phyloP scores from a whole-genome alignment of 2,329 filamentous ascomycete species.

The Aspergillus sojae region DNA sequence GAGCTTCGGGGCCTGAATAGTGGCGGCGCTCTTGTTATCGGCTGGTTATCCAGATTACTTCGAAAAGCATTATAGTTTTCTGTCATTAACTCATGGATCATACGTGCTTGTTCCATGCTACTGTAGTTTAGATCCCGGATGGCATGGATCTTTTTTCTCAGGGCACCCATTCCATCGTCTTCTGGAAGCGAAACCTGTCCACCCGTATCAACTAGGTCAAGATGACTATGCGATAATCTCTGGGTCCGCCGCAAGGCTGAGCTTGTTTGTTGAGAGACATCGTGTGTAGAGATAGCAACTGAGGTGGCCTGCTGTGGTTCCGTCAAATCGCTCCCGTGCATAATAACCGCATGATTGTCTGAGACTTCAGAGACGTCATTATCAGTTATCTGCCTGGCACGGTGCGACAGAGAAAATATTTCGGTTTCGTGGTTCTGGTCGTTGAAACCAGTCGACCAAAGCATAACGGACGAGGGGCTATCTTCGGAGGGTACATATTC shows the following conservation, averaged over 20 bases:
- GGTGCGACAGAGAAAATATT: neutral
- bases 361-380: neutral
- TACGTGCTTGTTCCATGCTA: constrained; percentile 66
- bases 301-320: neutral
- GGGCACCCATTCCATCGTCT: constrained; percentile 74
- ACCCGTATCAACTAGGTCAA: constrained; percentile 21
- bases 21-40: constrained; percentile 23
- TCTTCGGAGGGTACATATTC: constrained; percentile 28
- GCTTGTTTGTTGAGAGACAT: constrained; percentile 3
- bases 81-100: constrained; percentile 71
- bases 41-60: constrained; percentile 27
- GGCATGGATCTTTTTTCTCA: constrained; percentile 68
- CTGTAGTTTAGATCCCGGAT: constrained; percentile 66
- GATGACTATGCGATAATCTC: constrained; percentile 1
- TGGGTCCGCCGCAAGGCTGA: constrained; percentile 1
- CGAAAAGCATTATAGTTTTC: constrained; percentile 64
- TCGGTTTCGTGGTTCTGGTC: constrained; percentile 9
- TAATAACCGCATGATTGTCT: neutral
- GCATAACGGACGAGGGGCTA: constrained; percentile 22
- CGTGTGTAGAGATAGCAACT: neutral
- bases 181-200: constrained; percentile 58
- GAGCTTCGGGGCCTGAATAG: constrained; percentile 27
- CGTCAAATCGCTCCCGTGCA: neutral
- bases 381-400: neutral
- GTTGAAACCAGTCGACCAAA: constrained; percentile 19